Percentiles rank a stretch among this genome's conserved stretches.
Evolutionary conservation across 164 flowering plant species (phyloP).

Genomic region (Berberis vulgaris): DNA sequence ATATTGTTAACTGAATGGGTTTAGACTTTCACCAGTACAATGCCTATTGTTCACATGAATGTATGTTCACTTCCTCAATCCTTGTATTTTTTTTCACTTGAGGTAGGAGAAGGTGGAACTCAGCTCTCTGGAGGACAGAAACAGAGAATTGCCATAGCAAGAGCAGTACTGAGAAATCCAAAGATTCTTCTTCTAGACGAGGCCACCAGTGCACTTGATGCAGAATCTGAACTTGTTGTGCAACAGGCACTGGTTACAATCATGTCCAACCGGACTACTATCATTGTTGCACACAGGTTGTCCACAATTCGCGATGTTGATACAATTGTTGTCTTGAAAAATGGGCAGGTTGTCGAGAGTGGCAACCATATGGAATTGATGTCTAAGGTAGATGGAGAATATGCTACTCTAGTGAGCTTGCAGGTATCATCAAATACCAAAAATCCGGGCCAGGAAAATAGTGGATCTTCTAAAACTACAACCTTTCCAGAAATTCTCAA

Average conservation of each 20-base stretch:
- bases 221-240: slow-evolving; percentile 51
- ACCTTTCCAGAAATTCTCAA: slow-evolving; percentile 19
- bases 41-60: background rate
- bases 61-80: background rate
- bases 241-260: slow-evolving; percentile 45
- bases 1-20: too few species aligned
- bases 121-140: slow-evolving; percentile 69
- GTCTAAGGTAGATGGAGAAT: slow-evolving; percentile 38
- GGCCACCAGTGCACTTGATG: slow-evolving; percentile 67
- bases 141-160: slow-evolving; percentile 62
- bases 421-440: slow-evolving; percentile 27
- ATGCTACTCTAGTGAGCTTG: slow-evolving; percentile 47
- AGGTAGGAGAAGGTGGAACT: slow-evolving; percentile 72
- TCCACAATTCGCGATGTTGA: slow-evolving; percentile 48
- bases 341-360: slow-evolving; percentile 56
- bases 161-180: slow-evolving; percentile 59
- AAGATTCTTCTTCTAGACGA: slow-evolving; percentile 62
- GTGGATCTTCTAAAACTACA: slow-evolving; percentile 7
- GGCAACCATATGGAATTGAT: slow-evolving; percentile 53
- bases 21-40: background rate
- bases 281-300: slow-evolving; percentile 55
- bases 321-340: slow-evolving; percentile 40
- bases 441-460: slow-evolving; percentile 10
- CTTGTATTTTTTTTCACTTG: background rate
- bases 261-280: slow-evolving; percentile 45